A percentile compares a stretch with the other conserved stretches of the same genome.
Conservation (phyloP, 495 filamentous ascomycete species). For the Penicillium salamii region DNA sequence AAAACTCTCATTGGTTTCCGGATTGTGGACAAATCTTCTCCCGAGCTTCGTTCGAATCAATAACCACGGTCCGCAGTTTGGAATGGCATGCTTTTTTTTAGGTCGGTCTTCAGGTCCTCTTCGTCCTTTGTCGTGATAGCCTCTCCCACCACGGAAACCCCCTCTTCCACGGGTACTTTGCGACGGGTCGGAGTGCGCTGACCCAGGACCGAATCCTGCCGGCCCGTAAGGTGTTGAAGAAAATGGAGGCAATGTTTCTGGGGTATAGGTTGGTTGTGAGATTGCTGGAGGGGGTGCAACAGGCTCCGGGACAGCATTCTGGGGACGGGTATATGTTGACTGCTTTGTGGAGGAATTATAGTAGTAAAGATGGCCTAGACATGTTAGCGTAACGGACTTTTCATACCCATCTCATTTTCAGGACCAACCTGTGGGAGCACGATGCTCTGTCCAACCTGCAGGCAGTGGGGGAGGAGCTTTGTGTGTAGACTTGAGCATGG, state of each 20-base stretch:
- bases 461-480: constrained; percentile 57
- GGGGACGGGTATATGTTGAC: constrained; percentile 80
- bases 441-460: constrained; percentile 88
- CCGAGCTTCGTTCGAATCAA: constrained; percentile 88
- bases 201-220: constrained; percentile 19
- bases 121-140: constrained; percentile 50
- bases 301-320: constrained; percentile 30
- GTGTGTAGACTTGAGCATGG: constrained; percentile 46
- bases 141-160: constrained; percentile 47
- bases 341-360: constrained; percentile 83
- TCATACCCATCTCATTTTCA: constrained; percentile 5
- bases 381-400: constrained; percentile 12
- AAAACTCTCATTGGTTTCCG: constrained; percentile 77
- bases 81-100: constrained; percentile 73
- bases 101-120: constrained; percentile 74
- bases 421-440: constrained; percentile 71
- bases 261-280: constrained; percentile 26
- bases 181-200: constrained; percentile 12
- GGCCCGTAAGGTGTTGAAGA: constrained; percentile 43
- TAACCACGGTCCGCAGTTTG: constrained; percentile 83
- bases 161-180: constrained; percentile 33
- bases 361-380: constrained; percentile 76
- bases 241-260: constrained; percentile 38
- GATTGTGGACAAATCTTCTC: constrained; percentile 84
- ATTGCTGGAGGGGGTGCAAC: constrained; percentile 19